phyloP scores from a whole-genome alignment of 2,329 filamentous ascomycete species.

The Colletotrichum tropicale region DNA sequence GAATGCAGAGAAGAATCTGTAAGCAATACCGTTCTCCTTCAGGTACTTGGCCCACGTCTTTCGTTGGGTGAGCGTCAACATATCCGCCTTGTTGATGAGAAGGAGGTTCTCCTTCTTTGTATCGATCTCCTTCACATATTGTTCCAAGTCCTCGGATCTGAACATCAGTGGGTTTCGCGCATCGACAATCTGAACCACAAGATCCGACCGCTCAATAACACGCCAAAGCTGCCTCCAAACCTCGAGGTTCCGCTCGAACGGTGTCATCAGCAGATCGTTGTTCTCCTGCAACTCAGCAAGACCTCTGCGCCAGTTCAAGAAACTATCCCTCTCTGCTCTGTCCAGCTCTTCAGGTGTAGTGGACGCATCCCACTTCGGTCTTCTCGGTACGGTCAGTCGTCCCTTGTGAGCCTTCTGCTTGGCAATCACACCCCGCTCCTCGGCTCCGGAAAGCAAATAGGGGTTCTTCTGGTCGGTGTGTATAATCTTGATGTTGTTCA shows the following conservation, averaged over 20 bases:
- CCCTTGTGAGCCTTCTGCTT: slow-evolving; percentile 85
- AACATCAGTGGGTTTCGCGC: slow-evolving; percentile 94
- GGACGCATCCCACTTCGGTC: slow-evolving; percentile 84
- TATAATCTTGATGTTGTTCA: slow-evolving; percentile 99
- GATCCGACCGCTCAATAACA: slow-evolving; percentile 94
- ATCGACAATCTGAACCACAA: slow-evolving; percentile 98
- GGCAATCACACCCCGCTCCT: slow-evolving; percentile 77
- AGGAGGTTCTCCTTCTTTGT: slow-evolving; percentile 87
- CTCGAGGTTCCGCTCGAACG: slow-evolving; percentile 95
- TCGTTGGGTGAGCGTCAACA: slow-evolving; percentile 91
- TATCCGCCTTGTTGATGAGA: slow-evolving; percentile 98
- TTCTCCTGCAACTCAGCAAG: slow-evolving; percentile 93
- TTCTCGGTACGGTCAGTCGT: slow-evolving; percentile 84
- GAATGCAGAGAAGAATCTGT: slow-evolving; percentile 95
- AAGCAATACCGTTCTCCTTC: slow-evolving; percentile 79
- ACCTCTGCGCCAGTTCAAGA: slow-evolving; percentile 88
- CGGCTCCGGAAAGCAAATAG: slow-evolving; percentile 82
- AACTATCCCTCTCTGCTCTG: slow-evolving; percentile 74
- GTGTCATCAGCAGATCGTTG: slow-evolving; percentile 94
- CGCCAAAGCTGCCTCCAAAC: slow-evolving; percentile 98
- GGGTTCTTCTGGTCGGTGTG: slow-evolving; percentile 96
- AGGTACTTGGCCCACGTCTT: slow-evolving; percentile 88
- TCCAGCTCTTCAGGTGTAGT: slow-evolving; percentile 88
- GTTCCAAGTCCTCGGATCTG: slow-evolving; percentile 89
- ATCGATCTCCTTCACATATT: slow-evolving; percentile 93